phyloP scores from a whole-genome alignment of 163 green algal species.

The Coccomyxa subellipsoidea region DNA sequence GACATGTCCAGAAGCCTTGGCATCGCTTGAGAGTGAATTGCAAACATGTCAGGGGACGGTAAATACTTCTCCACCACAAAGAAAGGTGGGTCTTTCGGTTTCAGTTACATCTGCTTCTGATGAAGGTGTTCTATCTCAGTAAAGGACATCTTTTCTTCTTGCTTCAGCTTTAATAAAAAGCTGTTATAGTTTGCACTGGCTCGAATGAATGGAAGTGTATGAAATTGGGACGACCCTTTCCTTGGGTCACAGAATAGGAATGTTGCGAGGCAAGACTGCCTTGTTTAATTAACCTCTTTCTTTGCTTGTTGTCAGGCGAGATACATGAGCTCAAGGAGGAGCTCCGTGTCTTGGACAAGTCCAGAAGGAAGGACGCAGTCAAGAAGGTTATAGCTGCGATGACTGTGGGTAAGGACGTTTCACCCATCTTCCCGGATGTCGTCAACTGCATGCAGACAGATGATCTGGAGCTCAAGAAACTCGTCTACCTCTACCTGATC shows the following conservation, averaged over 20 bases:
- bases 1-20: too few species aligned
- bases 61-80: slow-evolving; percentile 92
- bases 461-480: slow-evolving; percentile 99
- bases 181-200: too few species aligned
- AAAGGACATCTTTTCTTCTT: neutral
- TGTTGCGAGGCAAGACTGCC: too few species aligned
- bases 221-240: too few species aligned
- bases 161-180: neutral
- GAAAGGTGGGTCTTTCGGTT: slow-evolving; percentile 52
- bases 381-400: slow-evolving; percentile 99
- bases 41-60: slow-evolving; percentile 38
- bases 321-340: slow-evolving; percentile 96
- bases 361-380: slow-evolving; percentile 94
- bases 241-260: too few species aligned
- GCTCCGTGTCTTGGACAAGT: slow-evolving; percentile 78
- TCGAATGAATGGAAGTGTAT: too few species aligned
- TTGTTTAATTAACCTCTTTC: too few species aligned
- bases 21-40: neutral
- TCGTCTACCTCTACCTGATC: slow-evolving; percentile 99
- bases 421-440: slow-evolving; percentile 97
- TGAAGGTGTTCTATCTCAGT: neutral
- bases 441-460: slow-evolving; percentile 98
- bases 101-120: neutral
- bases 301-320: slow-evolving; percentile 71
- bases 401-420: slow-evolving; percentile 99